A percentile compares a stretch with the other conserved stretches of the same genome.
Evolutionary conservation across 306 rosid species (phyloP).

Genomic region (Quercus suber): DNA sequence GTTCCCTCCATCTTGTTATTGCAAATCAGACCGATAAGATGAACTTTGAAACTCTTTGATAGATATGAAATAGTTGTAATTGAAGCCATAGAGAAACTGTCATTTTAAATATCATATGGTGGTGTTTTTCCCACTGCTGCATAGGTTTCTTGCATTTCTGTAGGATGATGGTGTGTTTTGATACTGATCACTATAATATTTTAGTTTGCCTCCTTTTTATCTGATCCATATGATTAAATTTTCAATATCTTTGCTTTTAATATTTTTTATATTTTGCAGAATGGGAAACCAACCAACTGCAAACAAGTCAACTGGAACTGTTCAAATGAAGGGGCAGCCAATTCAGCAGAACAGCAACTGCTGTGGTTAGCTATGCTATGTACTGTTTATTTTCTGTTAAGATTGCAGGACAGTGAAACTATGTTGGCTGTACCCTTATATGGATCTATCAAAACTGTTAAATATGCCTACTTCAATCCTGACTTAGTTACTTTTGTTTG

Average conservation of each 20-base stretch:
- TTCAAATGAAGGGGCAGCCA: conserved; percentile 82
- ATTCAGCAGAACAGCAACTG: conserved; percentile 84
- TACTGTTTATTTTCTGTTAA: conserved; percentile 18
- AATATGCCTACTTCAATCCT: conserved; percentile 27
- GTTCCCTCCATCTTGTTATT: too few species aligned
- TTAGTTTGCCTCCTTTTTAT: not conserved
- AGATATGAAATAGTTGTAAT: not conserved
- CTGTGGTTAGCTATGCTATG: conserved; percentile 56
- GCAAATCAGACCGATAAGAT: not conserved
- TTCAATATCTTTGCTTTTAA: not conserved
- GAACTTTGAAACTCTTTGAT: not conserved
- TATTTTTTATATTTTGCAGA: conserved; percentile 45
- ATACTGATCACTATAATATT: not conserved
- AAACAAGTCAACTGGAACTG: conserved; percentile 55
- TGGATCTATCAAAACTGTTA: conserved; percentile 35
- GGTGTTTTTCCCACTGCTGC: not conserved
- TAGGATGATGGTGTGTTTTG: not conserved
- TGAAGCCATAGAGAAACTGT: not conserved
- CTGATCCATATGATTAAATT: not conserved
- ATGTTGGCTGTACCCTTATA: conserved; percentile 21
- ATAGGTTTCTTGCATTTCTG: not conserved
- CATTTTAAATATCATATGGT: not conserved
- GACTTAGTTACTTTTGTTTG: not conserved
- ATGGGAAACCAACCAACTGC: conserved; percentile 81
- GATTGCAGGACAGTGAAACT: conserved; percentile 21